phyloP scores from a whole-genome alignment of 2,329 filamentous ascomycete species.

The Remersonia thermophila region DNA sequence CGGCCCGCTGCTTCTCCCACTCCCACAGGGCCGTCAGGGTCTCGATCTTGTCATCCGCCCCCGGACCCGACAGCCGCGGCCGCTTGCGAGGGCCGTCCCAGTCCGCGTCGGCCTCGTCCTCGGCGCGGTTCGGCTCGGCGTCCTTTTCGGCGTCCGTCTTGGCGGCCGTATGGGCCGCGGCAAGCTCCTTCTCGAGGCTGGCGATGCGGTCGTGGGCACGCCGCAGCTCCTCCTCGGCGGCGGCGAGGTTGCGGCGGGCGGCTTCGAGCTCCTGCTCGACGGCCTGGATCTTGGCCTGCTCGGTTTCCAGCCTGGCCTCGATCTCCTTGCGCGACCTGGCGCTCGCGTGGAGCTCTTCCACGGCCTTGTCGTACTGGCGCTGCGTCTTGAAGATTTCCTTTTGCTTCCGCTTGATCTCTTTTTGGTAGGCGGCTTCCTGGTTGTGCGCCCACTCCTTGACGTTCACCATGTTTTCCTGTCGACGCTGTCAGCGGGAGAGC shows the following conservation, averaged over 20 bases:
- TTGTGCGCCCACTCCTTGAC: slow-evolving; percentile 58
- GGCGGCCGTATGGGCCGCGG: slow-evolving; percentile 50
- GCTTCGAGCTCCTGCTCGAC: neutral
- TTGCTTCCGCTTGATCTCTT: slow-evolving; percentile 55
- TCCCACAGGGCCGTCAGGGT: slow-evolving; percentile 40
- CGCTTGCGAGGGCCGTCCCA: slow-evolving; percentile 51
- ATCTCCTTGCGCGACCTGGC: neutral
- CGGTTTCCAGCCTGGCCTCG: neutral
- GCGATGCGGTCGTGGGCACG: slow-evolving; percentile 54
- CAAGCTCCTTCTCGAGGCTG: slow-evolving; percentile 53
- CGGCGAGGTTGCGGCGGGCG: slow-evolving; percentile 6
- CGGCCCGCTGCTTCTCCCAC: slow-evolving; percentile 50
- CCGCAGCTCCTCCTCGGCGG: slow-evolving; percentile 46
- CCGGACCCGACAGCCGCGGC: slow-evolving; percentile 41
- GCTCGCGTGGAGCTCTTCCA: slow-evolving; percentile 54
- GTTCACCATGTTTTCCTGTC: slow-evolving; percentile 59
- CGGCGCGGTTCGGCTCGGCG: slow-evolving; percentile 53
- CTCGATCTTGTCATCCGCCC: slow-evolving; percentile 43
- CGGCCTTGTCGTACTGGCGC: slow-evolving; percentile 55
- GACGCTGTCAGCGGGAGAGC: too few species aligned
- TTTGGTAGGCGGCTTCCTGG: slow-evolving; percentile 58
- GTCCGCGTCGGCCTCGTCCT: slow-evolving; percentile 38
- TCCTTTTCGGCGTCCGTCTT: slow-evolving; percentile 62
- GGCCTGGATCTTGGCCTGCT: neutral
- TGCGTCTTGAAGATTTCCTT: slow-evolving; percentile 69